Evolutionary conservation across 768 basidiomycete genomes (phyloP), one percentile per base, ranked within the genome.

Genomic region (Lactarius pseudohatsudake): DNA sequence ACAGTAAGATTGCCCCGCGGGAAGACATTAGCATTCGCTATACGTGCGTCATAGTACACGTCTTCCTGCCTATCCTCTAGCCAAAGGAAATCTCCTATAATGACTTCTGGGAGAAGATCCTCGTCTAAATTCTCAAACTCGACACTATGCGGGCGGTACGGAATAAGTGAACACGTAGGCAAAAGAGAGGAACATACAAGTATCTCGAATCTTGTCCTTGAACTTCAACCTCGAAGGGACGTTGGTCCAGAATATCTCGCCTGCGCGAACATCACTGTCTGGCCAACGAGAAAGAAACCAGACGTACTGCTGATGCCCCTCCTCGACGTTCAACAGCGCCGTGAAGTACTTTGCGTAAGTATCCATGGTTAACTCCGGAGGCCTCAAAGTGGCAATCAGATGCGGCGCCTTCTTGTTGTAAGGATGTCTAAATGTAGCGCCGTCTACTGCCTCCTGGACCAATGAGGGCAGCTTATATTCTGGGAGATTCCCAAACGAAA

Each of bases 221-320:
- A 18, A 67, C 62, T 0, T 36, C 34, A 28, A 67, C 58, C 8
- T 43, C 61, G 3, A 53, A 55, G 6, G 40, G 53, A 9, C 11
- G 61, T 55, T 62, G 66, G 26, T 43, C 18, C 40, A 54, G 32
- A 28, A 67, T 10, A 11, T 67, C 57, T 41, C 30, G 40, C 50
- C 66, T 67, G 9, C 5, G 1, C 18, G 6, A 34, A 87, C 81
- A 53, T 80, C 69, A 20, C 74, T 72, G 43, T 77, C 16, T 30
- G 38, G 18, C 7, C n/a, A 45, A 13, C 28, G 40, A 41, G 18
- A 59, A 26, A 34, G 9, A 15, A 20, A 15, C 30, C 75, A 72
- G 4, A 86, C 81, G 28, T 76, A 70, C 73, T 86, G 84, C 7
- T 87, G 85, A 7, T 80, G 78, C 16, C 81, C 78, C 45, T 76